phyloP scores from a whole-genome alignment of 768 basidiomycete genomes.

The Psilocybe sp. region DNA sequence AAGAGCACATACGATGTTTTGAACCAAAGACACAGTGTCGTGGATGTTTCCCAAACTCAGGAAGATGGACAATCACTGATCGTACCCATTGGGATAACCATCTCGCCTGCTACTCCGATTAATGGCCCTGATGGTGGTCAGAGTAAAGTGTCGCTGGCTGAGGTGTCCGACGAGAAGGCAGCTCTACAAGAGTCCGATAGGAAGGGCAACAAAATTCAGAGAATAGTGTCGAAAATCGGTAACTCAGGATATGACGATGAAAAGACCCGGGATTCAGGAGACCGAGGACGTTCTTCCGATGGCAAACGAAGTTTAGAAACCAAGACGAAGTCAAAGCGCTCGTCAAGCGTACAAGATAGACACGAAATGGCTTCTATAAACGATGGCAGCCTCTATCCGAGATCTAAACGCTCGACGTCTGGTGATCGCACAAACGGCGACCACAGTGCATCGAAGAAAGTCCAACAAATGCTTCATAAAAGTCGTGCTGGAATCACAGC shows the following conservation, averaged over 20 bases:
- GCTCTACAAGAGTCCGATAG: not conserved
- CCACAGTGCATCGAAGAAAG: slow-evolving; percentile 63
- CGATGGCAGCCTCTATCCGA: slow-evolving; percentile 13
- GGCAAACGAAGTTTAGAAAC: slow-evolving; percentile 8
- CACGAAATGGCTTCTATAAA: slow-evolving; percentile 7
- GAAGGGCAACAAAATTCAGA: slow-evolving; percentile 1
- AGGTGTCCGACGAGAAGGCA: too few species aligned
- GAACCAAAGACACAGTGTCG: not conserved
- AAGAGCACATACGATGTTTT: slow-evolving; percentile 1
- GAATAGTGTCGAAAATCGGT: not conserved
- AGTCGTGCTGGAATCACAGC: slow-evolving; percentile 70
- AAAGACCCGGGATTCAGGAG: not conserved
- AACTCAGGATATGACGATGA: not conserved
- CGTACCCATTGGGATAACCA: slow-evolving; percentile 48
- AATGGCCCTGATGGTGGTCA: not conserved
- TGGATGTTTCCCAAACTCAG: not conserved
- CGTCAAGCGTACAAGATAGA: slow-evolving; percentile 8
- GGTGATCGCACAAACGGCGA: slow-evolving; percentile 36
- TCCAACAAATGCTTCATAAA: slow-evolving; percentile 76
- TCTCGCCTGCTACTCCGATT: slow-evolving; percentile 59
- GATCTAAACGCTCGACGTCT: slow-evolving; percentile 36
- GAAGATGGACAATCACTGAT: slow-evolving; percentile 5
- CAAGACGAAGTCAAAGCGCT: not conserved
- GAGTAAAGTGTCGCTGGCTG: too few species aligned
- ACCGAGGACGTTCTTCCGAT: slow-evolving; percentile 11